Evolutionary conservation across 192 early-diverging fungal genomes (phyloP).

Genomic region (Helicostylum pulchrum): DNA sequence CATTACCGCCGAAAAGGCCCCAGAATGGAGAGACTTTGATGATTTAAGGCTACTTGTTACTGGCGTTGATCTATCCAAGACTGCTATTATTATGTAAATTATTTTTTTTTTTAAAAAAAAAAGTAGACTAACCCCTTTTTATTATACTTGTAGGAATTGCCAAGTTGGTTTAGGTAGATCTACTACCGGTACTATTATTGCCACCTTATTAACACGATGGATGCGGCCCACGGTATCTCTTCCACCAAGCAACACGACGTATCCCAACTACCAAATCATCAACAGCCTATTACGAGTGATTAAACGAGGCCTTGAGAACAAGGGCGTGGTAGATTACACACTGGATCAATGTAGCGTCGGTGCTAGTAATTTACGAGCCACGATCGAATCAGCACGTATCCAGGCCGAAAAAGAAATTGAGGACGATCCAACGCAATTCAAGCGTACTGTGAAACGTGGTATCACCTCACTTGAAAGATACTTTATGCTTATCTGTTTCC

Average conservation of each 20-base stretch:
- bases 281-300: constrained; percentile 59
- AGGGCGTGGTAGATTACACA: constrained; percentile 50
- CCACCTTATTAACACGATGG: constrained; percentile 34
- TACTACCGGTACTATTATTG: constrained; percentile 43
- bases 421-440: constrained; percentile 11
- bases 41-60: constrained; percentile 43
- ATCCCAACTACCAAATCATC: constrained; percentile 54
- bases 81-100: constrained; percentile 51
- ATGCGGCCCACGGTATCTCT: constrained; percentile 4
- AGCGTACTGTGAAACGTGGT: constrained; percentile 26
- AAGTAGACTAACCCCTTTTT: neutral
- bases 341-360: constrained; percentile 46
- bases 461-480: constrained; percentile 45
- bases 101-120: constrained; percentile 4
- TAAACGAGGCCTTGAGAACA: constrained; percentile 52
- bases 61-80: constrained; percentile 36
- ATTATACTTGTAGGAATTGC: constrained; percentile 42
- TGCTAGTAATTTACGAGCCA: constrained; percentile 48
- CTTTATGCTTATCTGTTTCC: constrained; percentile 58
- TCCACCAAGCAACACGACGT: neutral
- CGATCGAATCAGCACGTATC: constrained; percentile 44
- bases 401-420: constrained; percentile 32
- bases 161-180: constrained; percentile 63
- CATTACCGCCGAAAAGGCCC: constrained; percentile 55
- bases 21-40: constrained; percentile 53